phyloP scores from a whole-genome alignment of 2,329 filamentous ascomycete genomes.

The Aureobasidium pullulans region DNA sequence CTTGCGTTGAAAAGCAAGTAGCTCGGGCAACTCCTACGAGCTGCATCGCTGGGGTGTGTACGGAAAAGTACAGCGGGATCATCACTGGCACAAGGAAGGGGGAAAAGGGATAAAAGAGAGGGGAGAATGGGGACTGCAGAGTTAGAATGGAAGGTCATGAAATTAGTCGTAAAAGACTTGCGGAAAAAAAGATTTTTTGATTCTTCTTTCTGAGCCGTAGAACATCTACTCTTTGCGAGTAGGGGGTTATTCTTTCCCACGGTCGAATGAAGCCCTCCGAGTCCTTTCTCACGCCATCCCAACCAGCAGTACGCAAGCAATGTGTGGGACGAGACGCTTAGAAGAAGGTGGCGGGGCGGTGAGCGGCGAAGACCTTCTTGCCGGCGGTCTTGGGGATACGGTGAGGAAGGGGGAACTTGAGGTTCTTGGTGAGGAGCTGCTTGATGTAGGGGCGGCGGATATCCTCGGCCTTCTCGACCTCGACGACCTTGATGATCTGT shows the following conservation, averaged over 20 bases:
- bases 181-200: conserved; percentile 7
- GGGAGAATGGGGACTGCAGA: neutral
- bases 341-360: conserved; percentile 95
- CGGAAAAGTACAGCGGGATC: neutral
- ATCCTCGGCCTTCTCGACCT: conserved; percentile 89
- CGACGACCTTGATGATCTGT: conserved; percentile 95
- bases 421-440: conserved; percentile 90
- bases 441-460: conserved; percentile 99
- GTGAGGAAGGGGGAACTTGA: conserved; percentile 98
- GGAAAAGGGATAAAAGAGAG: neutral
- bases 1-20: conserved; percentile 22
- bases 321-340: conserved; percentile 47
- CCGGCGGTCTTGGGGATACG: conserved; percentile 73
- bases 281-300: conserved; percentile 4
- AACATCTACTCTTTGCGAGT: neutral
- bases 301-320: conserved; percentile 10
- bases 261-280: neutral
- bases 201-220: neutral
- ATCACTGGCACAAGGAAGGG: neutral
- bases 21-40: conserved; percentile 36
- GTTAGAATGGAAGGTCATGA: conserved; percentile 4
- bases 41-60: conserved; percentile 37
- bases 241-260: neutral
- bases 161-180: conserved; percentile 7
- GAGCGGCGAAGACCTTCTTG: conserved; percentile 89